phyloP scores from a whole-genome alignment of 2,329 filamentous ascomycete genomes.

The Mollisia scopiformis region DNA sequence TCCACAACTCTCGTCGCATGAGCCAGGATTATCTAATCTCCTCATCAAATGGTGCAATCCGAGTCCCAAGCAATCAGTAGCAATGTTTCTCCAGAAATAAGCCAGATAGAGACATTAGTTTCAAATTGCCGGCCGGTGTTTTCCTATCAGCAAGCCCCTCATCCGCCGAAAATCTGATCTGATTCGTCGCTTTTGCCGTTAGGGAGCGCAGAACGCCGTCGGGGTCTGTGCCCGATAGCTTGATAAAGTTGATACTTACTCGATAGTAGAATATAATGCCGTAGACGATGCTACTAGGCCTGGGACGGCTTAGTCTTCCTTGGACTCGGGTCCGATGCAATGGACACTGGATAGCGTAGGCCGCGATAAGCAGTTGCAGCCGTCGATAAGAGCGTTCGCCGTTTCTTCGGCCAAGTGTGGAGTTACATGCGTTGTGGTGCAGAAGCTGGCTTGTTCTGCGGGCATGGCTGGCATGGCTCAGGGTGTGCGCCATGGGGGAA shows the following conservation, averaged over 20 bases:
- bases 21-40: not conserved
- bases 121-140: not conserved
- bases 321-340: not conserved
- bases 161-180: not conserved
- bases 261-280: not conserved
- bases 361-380: conserved; percentile 1
- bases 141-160: conserved; percentile 4
- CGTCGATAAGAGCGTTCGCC: conserved; percentile 8
- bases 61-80: not conserved
- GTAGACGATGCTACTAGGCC: not conserved
- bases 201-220: conserved; percentile 1
- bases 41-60: not conserved
- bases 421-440: not conserved
- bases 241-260: not conserved
- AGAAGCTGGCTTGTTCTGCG: not conserved
- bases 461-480: not conserved
- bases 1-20: not conserved
- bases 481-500: not conserved
- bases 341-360: not conserved
- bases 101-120: not conserved
- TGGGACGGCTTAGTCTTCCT: not conserved
- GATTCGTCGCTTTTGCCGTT: not conserved
- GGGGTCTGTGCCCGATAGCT: not conserved
- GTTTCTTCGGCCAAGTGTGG: conserved; percentile 8
- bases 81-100: too few species aligned